These are phyloP conservation scores for Yamadazyma friedrichii DNA, from an alignment of 1,139 yeast genomes.

Conservation along the genomic window DNA sequence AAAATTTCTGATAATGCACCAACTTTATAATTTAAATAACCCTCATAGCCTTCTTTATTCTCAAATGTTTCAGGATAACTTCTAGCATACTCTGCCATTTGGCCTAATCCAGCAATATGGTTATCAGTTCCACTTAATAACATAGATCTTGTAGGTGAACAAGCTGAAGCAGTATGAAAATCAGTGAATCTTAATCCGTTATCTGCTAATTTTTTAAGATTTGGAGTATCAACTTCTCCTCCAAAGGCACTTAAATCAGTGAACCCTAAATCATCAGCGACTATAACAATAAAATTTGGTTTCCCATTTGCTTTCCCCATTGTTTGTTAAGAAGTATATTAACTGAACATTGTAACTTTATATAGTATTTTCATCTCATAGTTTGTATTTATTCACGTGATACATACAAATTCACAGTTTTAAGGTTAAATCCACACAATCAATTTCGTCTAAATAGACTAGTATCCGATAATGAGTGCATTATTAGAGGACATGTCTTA, in stretches of 20 bases:
- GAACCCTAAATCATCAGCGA: conserved; percentile 63
- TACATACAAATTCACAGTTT: no score
- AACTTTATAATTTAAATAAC: conserved; percentile 50
- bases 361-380: no score
- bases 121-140: conserved; percentile 60
- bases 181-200: conserved; percentile 52
- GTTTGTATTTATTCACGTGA: no score
- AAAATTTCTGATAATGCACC: conserved; percentile 55
- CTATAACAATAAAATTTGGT: conserved; percentile 54
- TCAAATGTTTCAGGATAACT: conserved; percentile 19
- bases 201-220: conserved; percentile 42
- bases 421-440: no score
- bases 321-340: no score
- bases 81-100: conserved; percentile 51
- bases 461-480: no score
- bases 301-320: no score
- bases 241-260: conserved; percentile 59
- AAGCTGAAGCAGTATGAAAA: conserved; percentile 64
- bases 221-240: conserved; percentile 59
- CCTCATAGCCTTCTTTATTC: conserved; percentile 59
- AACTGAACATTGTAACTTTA: neutral
- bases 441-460: no score
- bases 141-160: conserved; percentile 66
- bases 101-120: conserved; percentile 61
- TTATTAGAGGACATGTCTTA: no score